phyloP scores from a whole-genome alignment of 495 filamentous ascomycete species.

The Symbiotaphrina buchneri region DNA sequence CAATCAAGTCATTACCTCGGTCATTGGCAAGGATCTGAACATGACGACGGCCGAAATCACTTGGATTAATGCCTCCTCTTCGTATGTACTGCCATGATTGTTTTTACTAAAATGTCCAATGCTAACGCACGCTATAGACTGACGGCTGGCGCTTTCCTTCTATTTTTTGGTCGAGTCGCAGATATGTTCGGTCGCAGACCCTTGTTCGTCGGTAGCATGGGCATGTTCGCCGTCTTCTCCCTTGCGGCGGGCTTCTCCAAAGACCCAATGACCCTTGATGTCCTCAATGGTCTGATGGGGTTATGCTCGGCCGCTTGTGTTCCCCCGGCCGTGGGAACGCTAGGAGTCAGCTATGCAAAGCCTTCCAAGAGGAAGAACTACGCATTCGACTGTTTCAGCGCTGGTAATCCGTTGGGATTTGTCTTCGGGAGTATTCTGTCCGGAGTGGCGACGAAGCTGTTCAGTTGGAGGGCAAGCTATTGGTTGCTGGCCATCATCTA shows the following conservation, averaged over 20 bases:
- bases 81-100: slow-evolving; percentile 17
- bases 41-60: slow-evolving; percentile 50
- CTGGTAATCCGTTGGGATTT: slow-evolving; percentile 48
- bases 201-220: slow-evolving; percentile 43
- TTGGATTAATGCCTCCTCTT: slow-evolving; percentile 43
- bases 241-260: slow-evolving; percentile 37
- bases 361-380: slow-evolving; percentile 41
- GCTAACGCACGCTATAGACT: slow-evolving; percentile 18
- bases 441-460: slow-evolving; percentile 42
- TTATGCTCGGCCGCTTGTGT: slow-evolving; percentile 38
- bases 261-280: slow-evolving; percentile 36
- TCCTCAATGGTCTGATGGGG: slow-evolving; percentile 40
- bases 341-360: slow-evolving; percentile 38
- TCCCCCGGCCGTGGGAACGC: slow-evolving; percentile 40
- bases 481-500: slow-evolving; percentile 42
- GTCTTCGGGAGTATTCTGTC: slow-evolving; percentile 42
- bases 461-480: slow-evolving; percentile 43
- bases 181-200: slow-evolving; percentile 52
- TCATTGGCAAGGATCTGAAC: slow-evolving; percentile 33
- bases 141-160: slow-evolving; percentile 44
- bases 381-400: slow-evolving; percentile 43
- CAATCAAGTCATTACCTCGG: slow-evolving; percentile 36
- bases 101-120: background rate
- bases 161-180: slow-evolving; percentile 50
- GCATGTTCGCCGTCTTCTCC: slow-evolving; percentile 33